Evolutionary conservation across 2,329 filamentous ascomycete species (phyloP).

Genomic region (Sarocladium oryzae): DNA sequence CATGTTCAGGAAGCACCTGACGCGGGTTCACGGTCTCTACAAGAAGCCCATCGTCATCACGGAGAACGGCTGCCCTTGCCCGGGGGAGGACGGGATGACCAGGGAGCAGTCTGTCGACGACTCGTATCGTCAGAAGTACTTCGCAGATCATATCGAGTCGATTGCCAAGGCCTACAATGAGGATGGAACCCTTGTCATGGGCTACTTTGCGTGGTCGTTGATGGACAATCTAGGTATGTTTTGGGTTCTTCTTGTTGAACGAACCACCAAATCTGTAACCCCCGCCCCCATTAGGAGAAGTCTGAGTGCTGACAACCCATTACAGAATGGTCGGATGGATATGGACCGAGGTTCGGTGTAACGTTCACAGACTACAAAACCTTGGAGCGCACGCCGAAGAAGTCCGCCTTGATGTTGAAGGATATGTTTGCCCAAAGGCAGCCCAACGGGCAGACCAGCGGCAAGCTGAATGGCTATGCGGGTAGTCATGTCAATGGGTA

Average conservation of each 20-base stretch:
- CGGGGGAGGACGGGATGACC: constrained; percentile 27
- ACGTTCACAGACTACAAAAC: constrained; percentile 31
- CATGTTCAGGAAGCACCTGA: constrained; percentile 24
- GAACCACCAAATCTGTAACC: too few species aligned
- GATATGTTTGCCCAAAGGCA: constrained; percentile 10
- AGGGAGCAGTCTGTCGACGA: constrained; percentile 29
- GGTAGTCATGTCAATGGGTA: background rate
- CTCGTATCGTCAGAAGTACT: constrained; percentile 28
- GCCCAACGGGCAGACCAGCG: background rate
- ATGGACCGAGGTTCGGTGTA: constrained; percentile 30
- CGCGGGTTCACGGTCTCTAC: constrained; percentile 19
- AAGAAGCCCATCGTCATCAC: constrained; percentile 23
- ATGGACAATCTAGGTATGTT: constrained; percentile 22
- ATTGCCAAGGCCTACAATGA: constrained; percentile 22
- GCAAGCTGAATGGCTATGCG: background rate
- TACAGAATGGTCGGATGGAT: constrained; percentile 30
- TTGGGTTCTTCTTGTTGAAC: background rate
- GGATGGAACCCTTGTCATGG: constrained; percentile 16
- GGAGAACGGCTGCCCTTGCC: constrained; percentile 29
- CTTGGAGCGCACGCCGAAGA: constrained; percentile 30
- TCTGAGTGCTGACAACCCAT: background rate
- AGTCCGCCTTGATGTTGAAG: constrained; percentile 24
- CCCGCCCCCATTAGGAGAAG: too few species aligned
- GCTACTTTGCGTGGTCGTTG: constrained; percentile 27
- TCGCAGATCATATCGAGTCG: constrained; percentile 30